Evolutionary conservation across 1,284 basidiomycete genomes (phyloP), one percentile per base, ranked within the genome.

Genomic region (Phellopilus nigrolimitatus): DNA sequence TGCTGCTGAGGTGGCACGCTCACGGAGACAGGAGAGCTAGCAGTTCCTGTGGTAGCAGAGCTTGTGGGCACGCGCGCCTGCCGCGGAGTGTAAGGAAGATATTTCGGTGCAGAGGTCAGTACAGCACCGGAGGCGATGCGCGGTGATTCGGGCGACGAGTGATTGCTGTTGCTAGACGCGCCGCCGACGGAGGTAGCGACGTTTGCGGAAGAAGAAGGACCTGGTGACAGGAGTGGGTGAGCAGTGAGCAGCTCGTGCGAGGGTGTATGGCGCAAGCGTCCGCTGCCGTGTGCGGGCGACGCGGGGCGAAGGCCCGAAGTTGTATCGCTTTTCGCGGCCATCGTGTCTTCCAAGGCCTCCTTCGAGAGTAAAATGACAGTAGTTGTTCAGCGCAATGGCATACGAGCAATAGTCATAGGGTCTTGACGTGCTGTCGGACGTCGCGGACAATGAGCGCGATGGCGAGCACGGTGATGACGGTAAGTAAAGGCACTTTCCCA

Each of bases 191-290:
- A 3, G 62, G 59, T 48, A 30, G 64, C 56, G 9, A 61, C 55
- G 28, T n/a, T 36, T 13, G 30, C 12, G 24, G 56, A 30, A 9
- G 41, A 17, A 3, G 62, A 60, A 7, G 63, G 57, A 7, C 63
- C 66, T 1, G 78, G 71, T 1, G 78, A 78, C n/a, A 84, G 71
- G 3, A 86, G 69, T 0, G 83, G 82, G 57, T 85, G 84, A 0
- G 81, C 75, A 3, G 73, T 67, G 33, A 82, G 64, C n/a, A 73
- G 68, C 47, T 85, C 83, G 51, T 74, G 74, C 1, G 79, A 79
- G 12, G 72, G 58, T 3, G 70, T 68, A 38, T 73, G 73, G 22
- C 69, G 67, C 24, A 55, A 24, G 34, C 47, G 52, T 22, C 37
- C 43, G 30, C 12, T 50, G 30, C 31, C 41, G 66, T 21, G 68